Base-by-base conservation (phyloP, 768 basidiomycete genomes). In the Tricholoma saponaceum region DNA sequence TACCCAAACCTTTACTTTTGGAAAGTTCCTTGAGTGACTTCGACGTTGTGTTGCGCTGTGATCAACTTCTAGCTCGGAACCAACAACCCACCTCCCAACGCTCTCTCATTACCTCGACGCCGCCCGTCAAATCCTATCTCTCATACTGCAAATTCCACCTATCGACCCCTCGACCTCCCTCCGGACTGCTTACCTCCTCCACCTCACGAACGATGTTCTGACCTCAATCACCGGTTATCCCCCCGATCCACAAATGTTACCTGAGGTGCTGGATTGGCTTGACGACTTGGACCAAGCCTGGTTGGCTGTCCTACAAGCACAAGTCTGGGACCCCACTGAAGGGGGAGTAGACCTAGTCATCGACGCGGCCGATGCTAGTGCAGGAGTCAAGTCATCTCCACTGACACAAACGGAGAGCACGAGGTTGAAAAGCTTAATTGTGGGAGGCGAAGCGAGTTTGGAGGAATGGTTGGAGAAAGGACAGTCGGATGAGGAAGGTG, bases 231-330 rank as follows among this genome's bases (percentile, higher is more conserved):
- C 80, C 4, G 87, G 88, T 5, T 92, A 92, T 65, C 69, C 72
- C 2, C 76, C 82, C 0, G 69, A 76, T 14, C 59, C 70, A 20
- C 68, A 73, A 6, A 70, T 74, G 13, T 70, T 92, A 1, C 77
- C 72, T 30, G 73, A 79, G 35, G 75, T 89, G 5, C 74, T 88
- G 23, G 83, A 86, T 58, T 88, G 84, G 74, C 72, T 92, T 23
- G 82, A 84, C 65, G 85, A 89, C 64, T 78, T 92, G 35, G 90
- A 92, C 69, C 78, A 83, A 52, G 87, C 83, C 0, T 92, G 90
- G 90, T 61, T 83, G 13, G 78, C 82, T 16, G 86, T 88, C 1
- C 75, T 92, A 26, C 79, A 79, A 37, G 72, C 74, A 5, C 85
- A 89, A 63, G 75, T 79, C 1, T 92, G 90, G 90, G 83, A 90